Conservation (phyloP, 805 yeast genomes). For the Starmerella kuoi region DNA sequence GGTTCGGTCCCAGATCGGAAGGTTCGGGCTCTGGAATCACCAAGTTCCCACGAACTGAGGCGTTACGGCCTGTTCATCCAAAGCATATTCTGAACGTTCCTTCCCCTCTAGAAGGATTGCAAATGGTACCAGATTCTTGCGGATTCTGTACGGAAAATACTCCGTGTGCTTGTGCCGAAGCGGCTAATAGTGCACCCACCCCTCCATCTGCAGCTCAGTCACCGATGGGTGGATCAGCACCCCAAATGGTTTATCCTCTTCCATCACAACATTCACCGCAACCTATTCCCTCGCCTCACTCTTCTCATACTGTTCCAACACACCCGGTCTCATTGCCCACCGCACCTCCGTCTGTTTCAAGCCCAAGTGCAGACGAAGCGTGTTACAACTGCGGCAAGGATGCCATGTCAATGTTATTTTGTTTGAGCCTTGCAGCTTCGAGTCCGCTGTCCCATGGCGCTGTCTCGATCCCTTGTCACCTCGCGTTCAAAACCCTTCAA, state of each 20-base stretch:
- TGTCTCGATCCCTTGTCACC: conserved; percentile 57
- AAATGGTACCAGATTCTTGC: conserved; percentile 38
- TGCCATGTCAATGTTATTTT: conserved; percentile 73
- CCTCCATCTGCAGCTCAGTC: neutral
- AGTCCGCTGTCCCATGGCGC: conserved; percentile 26
- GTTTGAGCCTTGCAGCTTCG: conserved; percentile 35
- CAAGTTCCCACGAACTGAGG: conserved; percentile 6
- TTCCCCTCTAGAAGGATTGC: conserved; percentile 13
- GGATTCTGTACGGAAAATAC: conserved; percentile 86
- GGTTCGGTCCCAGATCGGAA: neutral
- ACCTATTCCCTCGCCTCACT: too few species aligned
- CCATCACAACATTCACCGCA: neutral
- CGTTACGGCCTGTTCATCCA: conserved; percentile 14
- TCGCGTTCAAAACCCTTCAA: conserved; percentile 69
- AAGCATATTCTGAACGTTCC: conserved; percentile 8
- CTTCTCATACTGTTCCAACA: too few species aligned
- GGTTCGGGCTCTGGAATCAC: neutral
- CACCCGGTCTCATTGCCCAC: neutral
- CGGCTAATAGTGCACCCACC: conserved; percentile 32
- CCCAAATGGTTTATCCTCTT: neutral
- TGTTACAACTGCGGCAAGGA: conserved; percentile 26
- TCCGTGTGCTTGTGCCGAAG: conserved; percentile 72
- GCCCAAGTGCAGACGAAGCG: conserved; percentile 30
- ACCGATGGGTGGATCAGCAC: neutral
- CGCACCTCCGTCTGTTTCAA: neutral